Base-by-base conservation (phyloP, 2,329 filamentous ascomycete genomes). In the Magnaporthiopsis incrustans region DNA sequence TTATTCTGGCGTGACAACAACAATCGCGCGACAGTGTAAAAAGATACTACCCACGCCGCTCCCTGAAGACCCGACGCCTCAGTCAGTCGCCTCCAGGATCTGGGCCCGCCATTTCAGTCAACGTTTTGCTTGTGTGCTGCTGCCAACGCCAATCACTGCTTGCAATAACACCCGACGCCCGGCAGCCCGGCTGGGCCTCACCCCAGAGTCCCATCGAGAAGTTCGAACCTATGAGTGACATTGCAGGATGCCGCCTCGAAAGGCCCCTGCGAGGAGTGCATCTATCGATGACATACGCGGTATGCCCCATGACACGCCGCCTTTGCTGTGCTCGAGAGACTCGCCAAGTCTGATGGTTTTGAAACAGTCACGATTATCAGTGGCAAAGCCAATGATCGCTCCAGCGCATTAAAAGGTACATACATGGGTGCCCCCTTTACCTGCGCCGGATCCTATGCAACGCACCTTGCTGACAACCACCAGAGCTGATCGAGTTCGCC, bases 401-500 rank as follows among this genome's bases (percentile, higher is more conserved):
- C 64, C 4, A 69, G 66, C 26, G 67, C 68, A 4, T 56, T 70
- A 14, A 66, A 69, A 38, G 69, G 69, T 69, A 58, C 58, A 67
- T 33, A 58, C 58, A 67, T 33, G 18, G n/a, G 11, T 26, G 2
- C 8, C 53, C 12, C 11, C 53, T 44, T 38, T 7, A 3, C 25
- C 6, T 12, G 6, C 1, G 30, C 32, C 15, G 22, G 12, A 12
- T 50, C 3, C n/a, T 27, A 2, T 6, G 12, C 12, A 22, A 25
- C 50, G 56, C 27, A 57, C n/a, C 18, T n/a, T 22, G 25, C 35
- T 64, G 57, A 60, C 44, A 38, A 18, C 14, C 22, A 2, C 26
- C n/a, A 64, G 63, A 60, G 4, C 50, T 63, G 22, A 44, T 63
- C 58, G 63, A 64, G 44, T 60, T 64, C 60, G 26, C 27, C 50